Evolutionary conservation across 2,329 filamentous ascomycete genomes (phyloP).

Genomic region (Apiospora sp.): DNA sequence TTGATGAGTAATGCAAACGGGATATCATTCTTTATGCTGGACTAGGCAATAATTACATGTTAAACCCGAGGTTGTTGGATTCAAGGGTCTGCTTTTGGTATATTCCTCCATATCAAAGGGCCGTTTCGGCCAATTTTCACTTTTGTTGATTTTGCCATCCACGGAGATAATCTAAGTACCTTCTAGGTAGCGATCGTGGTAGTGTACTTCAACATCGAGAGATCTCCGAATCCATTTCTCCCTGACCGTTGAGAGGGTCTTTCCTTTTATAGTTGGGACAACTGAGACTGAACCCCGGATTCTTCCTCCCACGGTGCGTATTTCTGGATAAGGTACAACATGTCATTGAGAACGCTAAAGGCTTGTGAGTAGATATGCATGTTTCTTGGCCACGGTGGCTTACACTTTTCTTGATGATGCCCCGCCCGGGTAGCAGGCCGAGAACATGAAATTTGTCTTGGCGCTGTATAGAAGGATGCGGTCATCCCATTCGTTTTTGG

Average conservation of each 20-base stretch:
- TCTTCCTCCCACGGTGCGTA: constrained; percentile 28
- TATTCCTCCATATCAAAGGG: background rate
- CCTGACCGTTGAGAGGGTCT: background rate
- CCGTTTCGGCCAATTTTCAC: background rate
- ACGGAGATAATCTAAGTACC: background rate
- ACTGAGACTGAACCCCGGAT: background rate
- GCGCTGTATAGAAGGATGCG: constrained; percentile 39
- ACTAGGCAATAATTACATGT: background rate
- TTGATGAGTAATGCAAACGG: background rate
- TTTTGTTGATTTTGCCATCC: background rate
- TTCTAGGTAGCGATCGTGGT: background rate
- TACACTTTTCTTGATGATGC: constrained; percentile 25
- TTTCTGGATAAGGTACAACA: constrained; percentile 25
- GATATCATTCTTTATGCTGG: background rate
- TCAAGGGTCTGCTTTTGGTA: background rate
- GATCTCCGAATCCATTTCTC: background rate
- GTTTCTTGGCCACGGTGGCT: background rate
- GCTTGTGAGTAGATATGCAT: background rate
- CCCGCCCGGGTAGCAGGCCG: constrained; percentile 25
- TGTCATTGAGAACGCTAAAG: constrained; percentile 23
- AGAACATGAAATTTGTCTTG: constrained; percentile 32
- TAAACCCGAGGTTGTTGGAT: background rate
- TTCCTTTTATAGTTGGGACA: background rate
- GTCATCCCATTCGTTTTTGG: constrained; percentile 41
- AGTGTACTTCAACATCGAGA: background rate